These are phyloP conservation scores for Globisporangium parvum DNA, from an alignment of 352 stramenopile genomes.

Conservation along the genomic window DNA sequence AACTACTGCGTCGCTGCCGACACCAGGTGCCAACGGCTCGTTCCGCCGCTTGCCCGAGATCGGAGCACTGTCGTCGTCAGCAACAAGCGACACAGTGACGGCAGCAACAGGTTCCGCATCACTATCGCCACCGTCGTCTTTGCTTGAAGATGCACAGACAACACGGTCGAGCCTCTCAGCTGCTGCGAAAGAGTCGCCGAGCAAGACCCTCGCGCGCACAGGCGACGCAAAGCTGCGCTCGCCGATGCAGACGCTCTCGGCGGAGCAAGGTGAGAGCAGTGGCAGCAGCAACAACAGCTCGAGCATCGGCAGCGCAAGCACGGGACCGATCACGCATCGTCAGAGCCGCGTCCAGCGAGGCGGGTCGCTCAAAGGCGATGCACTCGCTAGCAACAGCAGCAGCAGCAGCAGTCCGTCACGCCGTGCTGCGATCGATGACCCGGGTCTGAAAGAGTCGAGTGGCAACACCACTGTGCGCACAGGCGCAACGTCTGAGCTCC, in stretches of 20 bases:
- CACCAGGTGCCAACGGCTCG: background rate
- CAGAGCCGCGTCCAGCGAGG: conserved; percentile 1
- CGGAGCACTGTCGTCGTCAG: background rate
- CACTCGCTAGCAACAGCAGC: background rate
- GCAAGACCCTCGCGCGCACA: background rate
- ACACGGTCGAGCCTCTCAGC: background rate
- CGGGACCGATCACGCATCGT: background rate
- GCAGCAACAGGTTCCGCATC: background rate
- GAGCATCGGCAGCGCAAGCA: background rate
- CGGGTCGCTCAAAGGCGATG: conserved; percentile 4
- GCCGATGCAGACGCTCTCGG: background rate
- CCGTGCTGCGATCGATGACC: conserved; percentile 2
- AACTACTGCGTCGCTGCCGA: background rate
- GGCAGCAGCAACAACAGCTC: background rate
- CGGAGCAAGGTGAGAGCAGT: background rate
- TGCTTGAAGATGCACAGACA: background rate
- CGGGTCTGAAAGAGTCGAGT: background rate
- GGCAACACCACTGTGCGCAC: background rate
- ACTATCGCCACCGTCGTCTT: too few species aligned
- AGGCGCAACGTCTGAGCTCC: conserved; percentile 10
- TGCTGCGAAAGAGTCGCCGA: background rate
- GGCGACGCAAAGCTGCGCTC: background rate
- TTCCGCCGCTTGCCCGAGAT: conserved; percentile 12
- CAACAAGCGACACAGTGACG: background rate
- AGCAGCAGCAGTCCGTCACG: background rate